These are phyloP conservation scores for Aspergillus bombycis DNA, from an alignment of 2,329 filamentous ascomycete genomes.

Conservation along the genomic window DNA sequence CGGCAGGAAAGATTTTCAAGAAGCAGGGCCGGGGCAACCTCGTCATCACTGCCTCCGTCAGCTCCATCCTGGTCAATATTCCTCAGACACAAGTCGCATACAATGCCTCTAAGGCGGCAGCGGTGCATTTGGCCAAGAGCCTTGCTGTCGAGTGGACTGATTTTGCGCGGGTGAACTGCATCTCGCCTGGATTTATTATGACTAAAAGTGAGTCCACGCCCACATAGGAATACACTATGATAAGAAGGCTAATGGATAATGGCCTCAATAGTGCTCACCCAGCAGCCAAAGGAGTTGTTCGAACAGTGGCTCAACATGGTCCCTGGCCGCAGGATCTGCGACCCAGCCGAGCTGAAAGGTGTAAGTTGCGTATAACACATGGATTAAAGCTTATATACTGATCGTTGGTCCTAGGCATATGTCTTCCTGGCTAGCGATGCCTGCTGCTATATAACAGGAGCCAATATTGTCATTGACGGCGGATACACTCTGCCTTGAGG, in stretches of 20 bases:
- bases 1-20: conserved; percentile 26
- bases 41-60: conserved; percentile 33
- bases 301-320: neutral
- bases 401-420: conserved; percentile 3
- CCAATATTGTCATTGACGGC: conserved; percentile 16
- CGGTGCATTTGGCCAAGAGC: conserved; percentile 18
- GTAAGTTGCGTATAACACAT: neutral
- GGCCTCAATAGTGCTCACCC: neutral
- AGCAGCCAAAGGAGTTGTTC: neutral
- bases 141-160: conserved; percentile 21
- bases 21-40: conserved; percentile 31
- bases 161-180: conserved; percentile 21
- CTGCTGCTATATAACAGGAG: conserved; percentile 16
- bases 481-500: conserved; percentile 12
- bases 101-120: conserved; percentile 23
- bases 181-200: conserved; percentile 14
- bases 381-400: neutral
- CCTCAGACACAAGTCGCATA: conserved; percentile 31
- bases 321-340: neutral
- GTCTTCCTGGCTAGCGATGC: conserved; percentile 14
- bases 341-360: neutral
- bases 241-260: too few species aligned
- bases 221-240: too few species aligned
- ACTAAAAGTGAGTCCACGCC: neutral
- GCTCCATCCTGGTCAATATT: conserved; percentile 32